Percentiles rank a stretch among this genome's conserved stretches.
Conservation (phyloP, 2,329 filamentous ascomycete species). For the Fusarium palustre region DNA sequence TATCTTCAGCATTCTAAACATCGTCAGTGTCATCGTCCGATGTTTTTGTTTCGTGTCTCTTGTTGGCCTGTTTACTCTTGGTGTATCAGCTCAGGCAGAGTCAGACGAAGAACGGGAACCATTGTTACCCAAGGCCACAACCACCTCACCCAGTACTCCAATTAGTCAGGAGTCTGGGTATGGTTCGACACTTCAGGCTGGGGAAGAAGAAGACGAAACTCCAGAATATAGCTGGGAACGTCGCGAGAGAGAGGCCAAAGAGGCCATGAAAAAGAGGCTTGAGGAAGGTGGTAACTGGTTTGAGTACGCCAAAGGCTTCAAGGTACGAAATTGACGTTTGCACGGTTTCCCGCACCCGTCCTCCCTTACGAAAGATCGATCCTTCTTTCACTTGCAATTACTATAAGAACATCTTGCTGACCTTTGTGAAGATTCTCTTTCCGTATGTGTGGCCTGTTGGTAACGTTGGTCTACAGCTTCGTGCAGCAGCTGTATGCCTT, state of each 20-base stretch:
- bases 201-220: slow-evolving; percentile 54
- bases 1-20: slow-evolving; percentile 44
- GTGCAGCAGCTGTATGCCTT: slow-evolving; percentile 72
- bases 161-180: slow-evolving; percentile 52
- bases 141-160: slow-evolving; percentile 40
- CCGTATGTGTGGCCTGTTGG: slow-evolving; percentile 83
- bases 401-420: not conserved
- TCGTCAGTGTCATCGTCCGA: slow-evolving; percentile 33
- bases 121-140: slow-evolving; percentile 58
- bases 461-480: slow-evolving; percentile 73
- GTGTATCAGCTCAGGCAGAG: slow-evolving; percentile 38
- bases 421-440: slow-evolving; percentile 70
- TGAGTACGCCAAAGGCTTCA: slow-evolving; percentile 79
- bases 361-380: not conserved
- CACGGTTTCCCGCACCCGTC: not conserved
- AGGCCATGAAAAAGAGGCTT: slow-evolving; percentile 74
- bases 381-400: not conserved
- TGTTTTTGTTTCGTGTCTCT: slow-evolving; percentile 39
- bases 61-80: slow-evolving; percentile 24
- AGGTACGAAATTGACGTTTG: slow-evolving; percentile 53
- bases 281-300: slow-evolving; percentile 81
- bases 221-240: slow-evolving; percentile 67
- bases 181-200: slow-evolving; percentile 55
- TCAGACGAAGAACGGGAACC: slow-evolving; percentile 70
- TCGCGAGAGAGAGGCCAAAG: slow-evolving; percentile 64